Base-by-base conservation (phyloP, 2,329 filamentous ascomycete species). In the Neospermospora avenae region DNA sequence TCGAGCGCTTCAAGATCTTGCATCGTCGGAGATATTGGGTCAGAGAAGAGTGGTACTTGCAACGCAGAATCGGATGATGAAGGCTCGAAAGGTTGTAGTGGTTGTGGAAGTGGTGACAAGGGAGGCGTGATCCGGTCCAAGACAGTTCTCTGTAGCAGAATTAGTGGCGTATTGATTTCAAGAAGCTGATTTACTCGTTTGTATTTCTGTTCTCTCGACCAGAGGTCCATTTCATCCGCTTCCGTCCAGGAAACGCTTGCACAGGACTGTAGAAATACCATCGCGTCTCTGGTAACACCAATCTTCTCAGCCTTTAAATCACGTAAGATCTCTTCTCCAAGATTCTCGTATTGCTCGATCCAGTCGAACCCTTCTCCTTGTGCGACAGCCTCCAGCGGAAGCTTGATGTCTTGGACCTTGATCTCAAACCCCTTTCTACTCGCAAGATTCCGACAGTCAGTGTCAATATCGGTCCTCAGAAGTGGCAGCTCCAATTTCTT, bases 91-190 rank as follows among this genome's bases (percentile, higher is more conserved):
- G 62, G 62, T 18, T 60, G 28, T 3, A 39, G 28, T 16, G 61
- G 46, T 18, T 37, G 18, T 18, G 61, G 46, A 18, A 63, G 48
- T 1, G 72, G 70, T 4, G 69, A 67, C 4, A 74, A 58, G 5
- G 69, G 72, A 25, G 72, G 72, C 16, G 72, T 72, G 5, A 73
- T 57, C 37, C 65, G 66, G 28, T 69, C 66, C 14, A 66, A 51
- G 10, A 37, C 58, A 25, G 35, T 57, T 39, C 62, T 67, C 70
- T 71, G 56, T n/a, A 28, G 46, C 6, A 11, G 7, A 16, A 11
- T 58, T 25, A 56, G 39, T 7, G 56, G 34, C 2, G 25, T 3
- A 10, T 11, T 11, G 4, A 11, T 45, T 18, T 39, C 7, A 24
- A 2, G 14, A 8, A 3, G 22, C 55, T 28, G 1, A 64, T 65